Percentiles rank a stretch among this genome's conserved stretches.
Evolutionary conservation across 805 yeast species (phyloP).

Genomic region (Saturnispora zaruensis): DNA sequence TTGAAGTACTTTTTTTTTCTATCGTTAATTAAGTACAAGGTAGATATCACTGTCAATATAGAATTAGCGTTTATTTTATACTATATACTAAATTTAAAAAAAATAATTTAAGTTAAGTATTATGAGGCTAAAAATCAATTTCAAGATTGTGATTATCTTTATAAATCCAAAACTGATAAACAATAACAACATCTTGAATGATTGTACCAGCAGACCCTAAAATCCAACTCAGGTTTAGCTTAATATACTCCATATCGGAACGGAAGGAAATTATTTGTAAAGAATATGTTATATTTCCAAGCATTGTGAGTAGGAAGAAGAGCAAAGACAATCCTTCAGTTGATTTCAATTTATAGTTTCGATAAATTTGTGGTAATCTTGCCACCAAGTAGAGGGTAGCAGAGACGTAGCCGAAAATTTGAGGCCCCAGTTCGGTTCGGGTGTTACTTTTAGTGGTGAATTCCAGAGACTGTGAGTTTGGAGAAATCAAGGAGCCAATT

Average conservation of each 20-base stretch:
- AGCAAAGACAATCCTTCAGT: conserved; percentile 81
- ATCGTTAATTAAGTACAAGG: not conserved
- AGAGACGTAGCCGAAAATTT: conserved; percentile 59
- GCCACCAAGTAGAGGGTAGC: conserved; percentile 67
- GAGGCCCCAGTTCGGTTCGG: conserved; percentile 34
- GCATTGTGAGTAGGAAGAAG: conserved; percentile 63
- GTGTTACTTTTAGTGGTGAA: conserved; percentile 12
- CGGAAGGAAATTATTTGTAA: conserved; percentile 62
- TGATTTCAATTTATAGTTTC: conserved; percentile 68
- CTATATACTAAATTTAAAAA: not conserved
- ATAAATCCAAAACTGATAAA: conserved; percentile 60
- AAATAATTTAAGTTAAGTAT: not conserved
- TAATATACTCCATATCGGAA: conserved; percentile 49
- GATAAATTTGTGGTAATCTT: conserved; percentile 72
- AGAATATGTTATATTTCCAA: conserved; percentile 72
- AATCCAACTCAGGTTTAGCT: conserved; percentile 65
- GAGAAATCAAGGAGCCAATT: conserved; percentile 48
- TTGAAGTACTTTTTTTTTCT: not conserved
- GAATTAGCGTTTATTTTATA: not conserved
- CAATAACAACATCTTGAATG: conserved; percentile 57
- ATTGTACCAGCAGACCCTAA: conserved; percentile 74
- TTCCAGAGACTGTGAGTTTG: conserved; percentile 19
- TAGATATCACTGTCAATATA: not conserved
- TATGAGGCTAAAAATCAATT: not conserved
- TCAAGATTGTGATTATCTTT: conserved; percentile 10